A percentile compares a stretch with the other conserved stretches of the same genome.
phyloP scores from a whole-genome alignment of 306 rosid genomes.

The Corylus americana region DNA sequence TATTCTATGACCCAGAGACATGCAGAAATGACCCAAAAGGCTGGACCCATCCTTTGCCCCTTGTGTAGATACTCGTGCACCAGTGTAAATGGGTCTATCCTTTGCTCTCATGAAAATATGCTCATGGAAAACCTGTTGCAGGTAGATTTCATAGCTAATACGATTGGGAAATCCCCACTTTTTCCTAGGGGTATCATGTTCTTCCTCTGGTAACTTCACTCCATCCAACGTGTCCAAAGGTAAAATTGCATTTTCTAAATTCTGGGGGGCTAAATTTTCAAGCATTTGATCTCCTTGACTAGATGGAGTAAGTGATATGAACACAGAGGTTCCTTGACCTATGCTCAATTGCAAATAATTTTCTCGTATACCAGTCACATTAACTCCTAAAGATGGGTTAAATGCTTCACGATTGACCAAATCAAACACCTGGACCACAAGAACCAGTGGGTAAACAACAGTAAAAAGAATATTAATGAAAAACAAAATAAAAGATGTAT shows the following conservation, averaged over 20 bases:
- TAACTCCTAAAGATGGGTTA: slow-evolving; percentile 62
- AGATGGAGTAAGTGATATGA: slow-evolving; percentile 66
- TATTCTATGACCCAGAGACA: slow-evolving; percentile 81
- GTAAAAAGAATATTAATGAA: slow-evolving; percentile 18
- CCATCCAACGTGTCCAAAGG: slow-evolving; percentile 81
- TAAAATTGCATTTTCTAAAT: slow-evolving; percentile 54
- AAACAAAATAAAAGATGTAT: background rate
- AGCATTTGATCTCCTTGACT: slow-evolving; percentile 47
- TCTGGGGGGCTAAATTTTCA: slow-evolving; percentile 43
- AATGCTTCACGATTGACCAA: slow-evolving; percentile 89
- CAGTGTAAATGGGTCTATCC: slow-evolving; percentile 48
- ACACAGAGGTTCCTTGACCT: slow-evolving; percentile 74
- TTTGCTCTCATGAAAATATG: slow-evolving; percentile 67
- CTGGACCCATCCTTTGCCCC: slow-evolving; percentile 65
- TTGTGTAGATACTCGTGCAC: slow-evolving; percentile 44
- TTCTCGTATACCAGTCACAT: slow-evolving; percentile 87
- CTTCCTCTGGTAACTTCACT: slow-evolving; percentile 54
- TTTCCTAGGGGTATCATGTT: slow-evolving; percentile 41
- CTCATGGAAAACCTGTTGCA: slow-evolving; percentile 82
- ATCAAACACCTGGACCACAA: slow-evolving; percentile 75
- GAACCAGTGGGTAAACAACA: slow-evolving; percentile 20
- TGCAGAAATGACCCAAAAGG: slow-evolving; percentile 85
- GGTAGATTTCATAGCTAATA: slow-evolving; percentile 73
- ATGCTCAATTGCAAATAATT: slow-evolving; percentile 80
- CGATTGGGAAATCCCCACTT: slow-evolving; percentile 52